Conservation (phyloP, 2,329 filamentous ascomycete species). For the Calonectria hawksworthii region DNA sequence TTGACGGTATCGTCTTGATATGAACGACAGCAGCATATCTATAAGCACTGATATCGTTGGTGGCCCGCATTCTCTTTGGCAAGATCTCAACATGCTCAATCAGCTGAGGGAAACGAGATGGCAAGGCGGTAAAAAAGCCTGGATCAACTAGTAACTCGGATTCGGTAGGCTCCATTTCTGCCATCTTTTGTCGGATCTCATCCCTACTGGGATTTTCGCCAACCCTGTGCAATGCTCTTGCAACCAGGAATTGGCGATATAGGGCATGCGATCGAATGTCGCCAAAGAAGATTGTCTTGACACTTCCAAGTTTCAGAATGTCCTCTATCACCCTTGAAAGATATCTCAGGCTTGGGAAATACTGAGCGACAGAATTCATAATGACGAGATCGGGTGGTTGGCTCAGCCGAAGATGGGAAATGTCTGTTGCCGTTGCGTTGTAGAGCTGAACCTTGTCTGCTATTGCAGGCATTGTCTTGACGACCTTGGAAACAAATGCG, state of each 20-base stretch:
- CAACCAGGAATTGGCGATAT: conserved; percentile 31
- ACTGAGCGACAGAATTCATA: conserved; percentile 47
- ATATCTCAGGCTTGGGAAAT: conserved; percentile 46
- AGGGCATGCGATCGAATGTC: conserved; percentile 40
- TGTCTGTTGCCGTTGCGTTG: conserved; percentile 40
- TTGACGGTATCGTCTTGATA: background rate
- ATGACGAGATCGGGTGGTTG: conserved; percentile 35
- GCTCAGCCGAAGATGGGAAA: background rate
- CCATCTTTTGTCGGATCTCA: conserved; percentile 18
- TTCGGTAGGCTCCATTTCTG: conserved; percentile 22
- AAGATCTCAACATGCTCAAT: background rate
- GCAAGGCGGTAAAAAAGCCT: background rate
- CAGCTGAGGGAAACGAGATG: background rate
- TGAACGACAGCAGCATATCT: background rate
- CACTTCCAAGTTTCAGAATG: conserved; percentile 14
- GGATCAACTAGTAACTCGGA: background rate
- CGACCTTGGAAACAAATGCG: background rate
- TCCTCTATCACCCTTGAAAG: conserved; percentile 29
- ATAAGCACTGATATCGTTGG: background rate
- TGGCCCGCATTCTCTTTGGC: background rate
- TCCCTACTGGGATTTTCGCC: conserved; percentile 10
- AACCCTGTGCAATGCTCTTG: conserved; percentile 10
- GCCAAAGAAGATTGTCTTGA: conserved; percentile 36
- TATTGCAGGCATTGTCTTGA: background rate
- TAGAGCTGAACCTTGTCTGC: conserved; percentile 30